A percentile compares a stretch with the other conserved stretches of the same genome.
Evolutionary conservation across 257 asterid genomes (phyloP).

Genomic region (Solanum chmielewskii): DNA sequence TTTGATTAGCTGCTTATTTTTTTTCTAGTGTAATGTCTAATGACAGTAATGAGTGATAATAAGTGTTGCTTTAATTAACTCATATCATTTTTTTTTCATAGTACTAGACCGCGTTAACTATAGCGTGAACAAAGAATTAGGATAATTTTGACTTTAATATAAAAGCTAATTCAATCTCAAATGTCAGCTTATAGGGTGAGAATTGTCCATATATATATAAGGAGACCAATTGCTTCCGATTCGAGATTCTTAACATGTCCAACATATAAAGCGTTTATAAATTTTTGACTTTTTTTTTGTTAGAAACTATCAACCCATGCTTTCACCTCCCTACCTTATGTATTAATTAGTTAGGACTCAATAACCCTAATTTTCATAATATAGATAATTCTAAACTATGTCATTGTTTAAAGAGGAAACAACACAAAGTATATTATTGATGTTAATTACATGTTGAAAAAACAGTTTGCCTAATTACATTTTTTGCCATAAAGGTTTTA

Average conservation of each 20-base stretch:
- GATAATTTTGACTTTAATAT: no score
- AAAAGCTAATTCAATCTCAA: not conserved
- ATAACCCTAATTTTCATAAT: not conserved
- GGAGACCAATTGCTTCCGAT: not conserved
- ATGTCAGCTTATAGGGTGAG: fast-evolving
- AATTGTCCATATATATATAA: no score
- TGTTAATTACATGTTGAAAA: no score
- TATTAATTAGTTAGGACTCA: not conserved
- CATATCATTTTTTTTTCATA: no score
- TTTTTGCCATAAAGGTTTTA: not conserved
- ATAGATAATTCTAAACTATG: not conserved
- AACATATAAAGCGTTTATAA: not conserved
- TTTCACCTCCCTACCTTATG: no score
- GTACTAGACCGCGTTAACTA: no score
- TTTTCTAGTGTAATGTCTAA: not conserved
- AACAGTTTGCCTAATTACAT: not conserved
- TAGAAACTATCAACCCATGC: no score
- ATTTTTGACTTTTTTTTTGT: no score
- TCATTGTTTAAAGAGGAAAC: not conserved
- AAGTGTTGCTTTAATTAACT: no score
- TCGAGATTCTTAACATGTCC: not conserved
- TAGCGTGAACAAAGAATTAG: no score
- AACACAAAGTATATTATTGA: not conserved
- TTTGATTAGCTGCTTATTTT: not conserved
- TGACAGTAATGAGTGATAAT: not conserved